Conservation (phyloP, 345 rosid genomes). For the Capsella bursapastoris region DNA sequence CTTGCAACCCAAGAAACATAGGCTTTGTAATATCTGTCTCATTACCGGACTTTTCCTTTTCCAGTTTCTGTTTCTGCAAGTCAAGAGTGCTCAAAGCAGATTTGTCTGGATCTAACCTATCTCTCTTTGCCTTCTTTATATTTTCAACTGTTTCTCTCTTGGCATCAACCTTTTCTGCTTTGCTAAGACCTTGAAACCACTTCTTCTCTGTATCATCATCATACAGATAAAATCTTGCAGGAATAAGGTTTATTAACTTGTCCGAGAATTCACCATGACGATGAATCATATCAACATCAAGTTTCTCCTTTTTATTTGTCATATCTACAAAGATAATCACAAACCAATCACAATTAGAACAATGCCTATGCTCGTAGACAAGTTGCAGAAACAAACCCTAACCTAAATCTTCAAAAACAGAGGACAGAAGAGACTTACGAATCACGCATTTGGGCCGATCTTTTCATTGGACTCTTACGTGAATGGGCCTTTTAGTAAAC, state of each 20-base stretch:
- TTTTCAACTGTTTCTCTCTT: slow-evolving; percentile 66
- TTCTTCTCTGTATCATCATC: slow-evolving; percentile 65
- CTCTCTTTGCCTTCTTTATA: slow-evolving; percentile 69
- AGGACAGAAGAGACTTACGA: not conserved
- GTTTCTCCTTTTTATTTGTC: slow-evolving; percentile 48
- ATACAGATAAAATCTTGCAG: slow-evolving; percentile 71
- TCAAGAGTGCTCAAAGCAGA: slow-evolving; percentile 57
- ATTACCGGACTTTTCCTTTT: slow-evolving; percentile 53
- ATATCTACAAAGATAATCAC: slow-evolving; percentile 28
- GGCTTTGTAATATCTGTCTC: slow-evolving; percentile 32
- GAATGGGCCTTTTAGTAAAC: not conserved
- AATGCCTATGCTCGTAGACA: not conserved
- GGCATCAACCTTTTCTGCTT: slow-evolving; percentile 54
- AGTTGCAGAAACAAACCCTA: not conserved
- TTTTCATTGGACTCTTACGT: slow-evolving; percentile 1
- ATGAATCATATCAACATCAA: slow-evolving; percentile 43
- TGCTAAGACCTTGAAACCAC: slow-evolving; percentile 74
- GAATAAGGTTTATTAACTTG: slow-evolving; percentile 66
- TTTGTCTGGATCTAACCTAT: slow-evolving; percentile 62
- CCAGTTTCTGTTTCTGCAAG: slow-evolving; percentile 61
- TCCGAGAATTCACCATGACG: slow-evolving; percentile 57
- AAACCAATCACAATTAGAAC: not conserved
- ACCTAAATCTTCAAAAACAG: not conserved
- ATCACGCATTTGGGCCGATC: no score
- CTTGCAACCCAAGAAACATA: slow-evolving; percentile 47